phyloP scores from a whole-genome alignment of 805 yeast genomes.

The Grigorovia transvaalensis region DNA sequence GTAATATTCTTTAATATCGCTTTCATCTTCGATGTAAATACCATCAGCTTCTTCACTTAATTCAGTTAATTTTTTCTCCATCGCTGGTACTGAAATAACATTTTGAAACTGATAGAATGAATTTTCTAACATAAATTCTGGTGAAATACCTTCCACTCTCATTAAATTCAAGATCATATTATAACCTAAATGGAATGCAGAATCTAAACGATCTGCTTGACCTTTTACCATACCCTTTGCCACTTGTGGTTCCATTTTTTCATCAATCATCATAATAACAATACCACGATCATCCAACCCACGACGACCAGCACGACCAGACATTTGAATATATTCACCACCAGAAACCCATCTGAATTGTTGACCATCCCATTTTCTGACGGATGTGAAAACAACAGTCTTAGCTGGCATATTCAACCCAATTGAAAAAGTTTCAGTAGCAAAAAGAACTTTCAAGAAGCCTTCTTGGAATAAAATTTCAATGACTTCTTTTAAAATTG shows the following conservation, averaged over 20 bases:
- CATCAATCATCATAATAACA: constrained; percentile 98
- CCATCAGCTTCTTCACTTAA: constrained; percentile 39
- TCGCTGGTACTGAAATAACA: constrained; percentile 76
- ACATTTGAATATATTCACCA: constrained; percentile 99
- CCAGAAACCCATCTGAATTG: constrained; percentile 99
- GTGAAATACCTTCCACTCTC: constrained; percentile 97
- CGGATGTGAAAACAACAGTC: constrained; percentile 95
- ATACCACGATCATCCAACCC: constrained; percentile 99
- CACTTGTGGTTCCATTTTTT: constrained; percentile 98
- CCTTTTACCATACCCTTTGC: constrained; percentile 99
- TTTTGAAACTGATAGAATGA: constrained; percentile 95
- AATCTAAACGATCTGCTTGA: constrained; percentile 93
- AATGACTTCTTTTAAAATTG: constrained; percentile 87
- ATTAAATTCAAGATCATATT: constrained; percentile 92
- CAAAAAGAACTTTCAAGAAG: constrained; percentile 83
- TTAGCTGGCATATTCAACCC: constrained; percentile 99
- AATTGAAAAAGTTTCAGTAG: constrained; percentile 96
- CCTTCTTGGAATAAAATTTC: constrained; percentile 97
- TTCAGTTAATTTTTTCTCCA: constrained; percentile 57
- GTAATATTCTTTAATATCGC: constrained; percentile 66
- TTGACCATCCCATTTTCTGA: constrained; percentile 96
- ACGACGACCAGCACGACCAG: constrained; percentile 99
- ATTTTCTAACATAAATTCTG: constrained; percentile 90
- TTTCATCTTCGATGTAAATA: constrained; percentile 63
- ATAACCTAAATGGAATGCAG: constrained; percentile 95